Base-by-base conservation (phyloP, 805 yeast species). In the Yarrowia yakushimensis region DNA sequence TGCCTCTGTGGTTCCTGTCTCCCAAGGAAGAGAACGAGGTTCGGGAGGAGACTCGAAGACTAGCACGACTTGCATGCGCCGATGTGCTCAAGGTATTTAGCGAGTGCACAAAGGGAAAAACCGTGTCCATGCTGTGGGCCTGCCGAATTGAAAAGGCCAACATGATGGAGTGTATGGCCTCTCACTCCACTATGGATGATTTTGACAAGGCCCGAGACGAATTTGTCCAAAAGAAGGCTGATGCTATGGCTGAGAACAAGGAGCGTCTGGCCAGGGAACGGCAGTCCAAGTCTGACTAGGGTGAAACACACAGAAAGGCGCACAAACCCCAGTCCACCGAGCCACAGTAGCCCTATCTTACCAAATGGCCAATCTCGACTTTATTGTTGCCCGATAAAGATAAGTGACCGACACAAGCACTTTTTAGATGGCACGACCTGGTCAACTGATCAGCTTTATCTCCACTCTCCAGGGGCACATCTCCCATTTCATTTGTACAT, bases 1-100 rank as follows among this genome's bases (percentile, higher is more conserved):
- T 69, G 4, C 77, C 77, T 2, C 67, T 70, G n/a, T 74, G 77
- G 77, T 69, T 74, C 55, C 66, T 74, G 39, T 73, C 77, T 8
- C 77, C 77, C 3, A 63, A 71, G 64, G 77, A 74, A 46, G 77
- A 74, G 62, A 72, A 71, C 66, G 72, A 68, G 63, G 67, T 74
- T 39, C 68, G 73, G 7, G 66, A 69, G 34, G 68, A 70, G 52
- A 67, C 70, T 48, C 76, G 73, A 61, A 72, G 70, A 34, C 72
- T 66, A 63, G 69, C 76, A 15, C 69, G 73, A 50, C 62, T 67
- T 42, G 68, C 65, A 41, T 74, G 77, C 63, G 70, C 70, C 23
- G 63, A 65, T 28, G 67, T 66, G 65, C 72, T 74, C 61, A 45
- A 65, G 46, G 66, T 62, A 43, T 71, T 74, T 67, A 76, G 74